Base-by-base conservation (phyloP, 768 basidiomycete genomes). In the Tylopilus plumbeoviolaceoides region DNA sequence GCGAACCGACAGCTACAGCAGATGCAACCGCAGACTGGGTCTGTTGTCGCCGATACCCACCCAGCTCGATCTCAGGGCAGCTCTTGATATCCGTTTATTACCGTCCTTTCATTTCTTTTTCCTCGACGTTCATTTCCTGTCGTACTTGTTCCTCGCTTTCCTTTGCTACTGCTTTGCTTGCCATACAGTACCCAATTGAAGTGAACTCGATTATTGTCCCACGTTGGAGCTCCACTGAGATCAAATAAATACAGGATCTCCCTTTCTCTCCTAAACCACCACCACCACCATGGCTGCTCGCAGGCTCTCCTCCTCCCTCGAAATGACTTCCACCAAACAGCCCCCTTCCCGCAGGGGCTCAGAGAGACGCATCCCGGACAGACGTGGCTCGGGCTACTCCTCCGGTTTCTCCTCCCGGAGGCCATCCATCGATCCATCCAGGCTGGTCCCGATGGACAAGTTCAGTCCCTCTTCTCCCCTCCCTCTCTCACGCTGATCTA, bases 381-480 rank as follows among this genome's bases (percentile, higher is more conserved):
- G 78, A 43, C 74, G 78, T 28, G 72, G 70, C 54, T 82, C 83
- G 21, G 75, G 74, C 59, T 72, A 75, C 38, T 68, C 64, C 0
- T 63, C 67, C 17, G 75, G 70, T n/a, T 64, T 75, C 63, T 68
- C 75, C 36, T 87, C 85, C 25, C 78, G 88, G 56, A 77, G 85
- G 41, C 74, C 78, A 1, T 89, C 88, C 50, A 91, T 91, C 64
- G 89, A 91, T 67, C 89, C 89, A 50, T 80, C 80, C 60, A 79
- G 78, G 70, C 80, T 91, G 54, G 60, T 89, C 53, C 87, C 83
- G 33, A 91, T 91, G 85, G 83, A 88, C 78, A 89, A 82, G 89
- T 88, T 64, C 59, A 69, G 63, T 50, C 44, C 58, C 53, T 12
- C 56, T 52, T 1, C 50, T 30, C 45, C 45, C 42, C 30, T 4